Evolutionary conservation across 441 rosid genomes (phyloP).

Genomic region (Brassica hybrid): DNA sequence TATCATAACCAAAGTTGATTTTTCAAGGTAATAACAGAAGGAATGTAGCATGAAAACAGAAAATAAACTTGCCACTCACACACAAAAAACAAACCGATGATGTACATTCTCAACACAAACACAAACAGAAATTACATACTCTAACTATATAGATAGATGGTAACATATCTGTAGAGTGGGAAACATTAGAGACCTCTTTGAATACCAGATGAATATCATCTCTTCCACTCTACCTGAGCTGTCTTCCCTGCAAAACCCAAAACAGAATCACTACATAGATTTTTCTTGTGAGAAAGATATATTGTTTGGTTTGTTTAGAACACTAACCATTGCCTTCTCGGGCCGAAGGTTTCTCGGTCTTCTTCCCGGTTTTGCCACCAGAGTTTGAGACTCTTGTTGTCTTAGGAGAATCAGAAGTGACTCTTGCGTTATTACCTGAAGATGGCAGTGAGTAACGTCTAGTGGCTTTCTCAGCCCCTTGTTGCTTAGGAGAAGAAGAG

Average conservation of each 20-base stretch:
- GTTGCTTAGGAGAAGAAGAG: constrained; percentile 69
- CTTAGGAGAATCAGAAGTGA: constrained; percentile 83
- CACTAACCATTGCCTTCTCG: too few relatives aligned
- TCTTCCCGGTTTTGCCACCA: constrained; percentile 45
- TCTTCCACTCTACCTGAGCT: too few relatives aligned
- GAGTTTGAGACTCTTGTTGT: constrained; percentile 59
- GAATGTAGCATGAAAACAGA: constrained; percentile 11
- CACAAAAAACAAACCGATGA: constrained; percentile 9
- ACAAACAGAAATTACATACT: constrained; percentile 18
- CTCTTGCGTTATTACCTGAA: constrained; percentile 57
- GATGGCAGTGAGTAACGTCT: constrained; percentile 91
- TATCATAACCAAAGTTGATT: constrained; percentile 7
- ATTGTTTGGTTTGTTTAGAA: too few relatives aligned
- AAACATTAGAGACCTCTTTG: constrained; percentile 9
- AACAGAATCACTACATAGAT: background rate
- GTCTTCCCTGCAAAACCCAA: too few relatives aligned
- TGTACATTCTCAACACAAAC: constrained; percentile 32
- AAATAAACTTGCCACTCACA: constrained; percentile 3
- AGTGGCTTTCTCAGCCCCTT: constrained; percentile 58
- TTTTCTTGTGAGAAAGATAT: background rate
- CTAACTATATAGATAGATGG: constrained; percentile 24
- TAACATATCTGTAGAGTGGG: constrained; percentile 12
- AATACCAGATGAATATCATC: background rate
- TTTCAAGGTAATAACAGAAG: constrained; percentile 18
- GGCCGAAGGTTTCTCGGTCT: too few relatives aligned